A percentile compares a stretch with the other conserved stretches of the same genome.
phyloP scores from a whole-genome alignment of 169 alveolate species.

The Nephromyces sp. region DNA sequence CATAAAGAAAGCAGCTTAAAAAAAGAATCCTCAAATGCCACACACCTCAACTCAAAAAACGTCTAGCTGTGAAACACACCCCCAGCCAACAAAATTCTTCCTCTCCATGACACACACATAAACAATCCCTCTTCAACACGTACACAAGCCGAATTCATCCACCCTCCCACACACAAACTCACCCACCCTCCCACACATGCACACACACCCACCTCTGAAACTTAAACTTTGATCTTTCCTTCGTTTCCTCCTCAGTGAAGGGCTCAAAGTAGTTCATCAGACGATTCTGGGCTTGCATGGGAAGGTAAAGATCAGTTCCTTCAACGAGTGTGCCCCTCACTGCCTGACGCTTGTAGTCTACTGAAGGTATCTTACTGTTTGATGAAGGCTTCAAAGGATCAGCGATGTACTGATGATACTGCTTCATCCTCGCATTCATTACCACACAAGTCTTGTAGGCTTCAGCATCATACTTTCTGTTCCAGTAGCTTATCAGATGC shows the following conservation, averaged over 20 bases:
- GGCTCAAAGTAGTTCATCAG: slow-evolving; percentile 64
- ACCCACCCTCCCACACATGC: too few relatives aligned
- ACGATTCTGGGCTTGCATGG: slow-evolving; percentile 58
- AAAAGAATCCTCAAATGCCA: neutral
- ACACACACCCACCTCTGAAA: slow-evolving; percentile 41
- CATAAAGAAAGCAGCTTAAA: neutral
- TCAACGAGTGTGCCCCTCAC: slow-evolving; percentile 70
- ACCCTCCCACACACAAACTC: too few relatives aligned
- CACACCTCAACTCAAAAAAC: neutral
- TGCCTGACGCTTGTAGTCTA: slow-evolving; percentile 67
- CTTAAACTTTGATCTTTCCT: slow-evolving; percentile 53
- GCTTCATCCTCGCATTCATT: slow-evolving; percentile 49
- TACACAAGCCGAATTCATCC: too few relatives aligned
- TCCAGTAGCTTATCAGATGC: slow-evolving; percentile 57
- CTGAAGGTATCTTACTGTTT: slow-evolving; percentile 49
- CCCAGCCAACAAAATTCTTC: neutral
- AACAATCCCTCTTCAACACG: too few relatives aligned
- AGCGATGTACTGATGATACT: slow-evolving; percentile 48
- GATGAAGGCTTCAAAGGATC: slow-evolving; percentile 60
- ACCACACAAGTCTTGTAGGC: slow-evolving; percentile 43
- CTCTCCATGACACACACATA: too few relatives aligned
- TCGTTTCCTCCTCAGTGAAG: slow-evolving; percentile 63
- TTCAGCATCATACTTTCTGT: slow-evolving; percentile 43
- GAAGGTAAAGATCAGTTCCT: slow-evolving; percentile 65
- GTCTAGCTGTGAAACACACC: neutral